Evolutionary conservation across 2,329 filamentous ascomycete genomes (phyloP).

Genomic region (Phialophora tarda): DNA sequence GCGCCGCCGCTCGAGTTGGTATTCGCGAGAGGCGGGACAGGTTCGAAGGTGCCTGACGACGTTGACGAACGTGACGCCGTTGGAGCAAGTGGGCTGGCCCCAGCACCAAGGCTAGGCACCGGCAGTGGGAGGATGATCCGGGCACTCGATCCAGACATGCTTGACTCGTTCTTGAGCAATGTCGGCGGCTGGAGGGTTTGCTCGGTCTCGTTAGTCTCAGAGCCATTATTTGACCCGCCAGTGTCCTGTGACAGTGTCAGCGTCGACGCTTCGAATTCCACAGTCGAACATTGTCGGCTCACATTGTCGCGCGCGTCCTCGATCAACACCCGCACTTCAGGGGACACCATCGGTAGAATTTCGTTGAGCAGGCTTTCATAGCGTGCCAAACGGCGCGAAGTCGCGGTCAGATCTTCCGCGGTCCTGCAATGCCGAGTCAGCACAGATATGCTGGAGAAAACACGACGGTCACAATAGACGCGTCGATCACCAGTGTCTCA

Average conservation of each 20-base stretch:
- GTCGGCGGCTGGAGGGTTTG: conserved; percentile 20
- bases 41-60: conserved; percentile 28
- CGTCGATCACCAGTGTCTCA: neutral
- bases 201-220: conserved; percentile 33
- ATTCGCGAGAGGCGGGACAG: conserved; percentile 14
- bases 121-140: conserved; percentile 33
- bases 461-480: neutral
- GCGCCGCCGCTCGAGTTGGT: conserved; percentile 12
- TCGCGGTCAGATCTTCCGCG: conserved; percentile 39
- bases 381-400: conserved; percentile 36
- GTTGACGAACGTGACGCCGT: conserved; percentile 28
- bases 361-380: conserved; percentile 39
- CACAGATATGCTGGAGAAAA: neutral
- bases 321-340: conserved; percentile 37
- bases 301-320: conserved; percentile 38
- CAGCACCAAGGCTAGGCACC: conserved; percentile 18
- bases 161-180: conserved; percentile 23
- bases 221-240: conserved; percentile 32
- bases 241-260: conserved; percentile 26
- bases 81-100: conserved; percentile 24
- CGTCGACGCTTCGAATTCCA: neutral
- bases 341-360: conserved; percentile 38
- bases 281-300: neutral
- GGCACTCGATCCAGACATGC: conserved; percentile 20
- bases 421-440: conserved; percentile 33